Evolutionary conservation across 2,329 filamentous ascomycete species (phyloP).

Genomic region (Stagonosporopsis cucurbitacearum): DNA sequence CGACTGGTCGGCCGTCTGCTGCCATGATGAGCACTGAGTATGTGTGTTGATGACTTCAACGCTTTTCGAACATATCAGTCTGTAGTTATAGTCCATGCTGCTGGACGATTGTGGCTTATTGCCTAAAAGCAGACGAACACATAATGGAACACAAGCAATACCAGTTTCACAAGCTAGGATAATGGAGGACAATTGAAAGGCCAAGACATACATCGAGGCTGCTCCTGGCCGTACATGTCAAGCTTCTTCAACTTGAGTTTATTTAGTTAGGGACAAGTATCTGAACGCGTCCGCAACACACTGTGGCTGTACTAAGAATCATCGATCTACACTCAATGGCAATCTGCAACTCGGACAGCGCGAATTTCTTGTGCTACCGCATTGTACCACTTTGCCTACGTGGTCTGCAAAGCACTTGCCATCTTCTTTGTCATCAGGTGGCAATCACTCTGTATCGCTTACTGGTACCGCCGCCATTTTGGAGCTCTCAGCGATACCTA

Average conservation of each 20-base stretch:
- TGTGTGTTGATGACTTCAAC: not conserved
- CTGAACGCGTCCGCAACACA: not conserved
- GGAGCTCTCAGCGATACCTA: no score
- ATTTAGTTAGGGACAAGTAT: not conserved
- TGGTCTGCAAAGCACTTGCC: no score
- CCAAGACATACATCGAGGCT: not conserved
- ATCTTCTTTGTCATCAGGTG: not conserved
- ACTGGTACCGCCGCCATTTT: no score
- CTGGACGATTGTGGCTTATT: not conserved
- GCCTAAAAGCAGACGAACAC: not conserved
- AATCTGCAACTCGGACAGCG: not conserved
- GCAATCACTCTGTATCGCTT: not conserved
- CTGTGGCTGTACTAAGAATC: not conserved
- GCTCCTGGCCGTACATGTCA: not conserved
- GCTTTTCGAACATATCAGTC: not conserved
- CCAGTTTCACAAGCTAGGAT: not conserved
- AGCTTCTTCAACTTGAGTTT: not conserved
- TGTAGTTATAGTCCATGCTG: not conserved
- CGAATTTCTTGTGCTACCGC: not conserved
- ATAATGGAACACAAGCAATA: not conserved
- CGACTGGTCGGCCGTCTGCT: slow-evolving; percentile 7
- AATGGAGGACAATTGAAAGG: not conserved
- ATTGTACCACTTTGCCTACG: not conserved
- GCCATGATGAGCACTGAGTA: not conserved
- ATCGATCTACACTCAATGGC: not conserved